Conservation (phyloP, 768 basidiomycete species). For the Amanita rubescens region DNA sequence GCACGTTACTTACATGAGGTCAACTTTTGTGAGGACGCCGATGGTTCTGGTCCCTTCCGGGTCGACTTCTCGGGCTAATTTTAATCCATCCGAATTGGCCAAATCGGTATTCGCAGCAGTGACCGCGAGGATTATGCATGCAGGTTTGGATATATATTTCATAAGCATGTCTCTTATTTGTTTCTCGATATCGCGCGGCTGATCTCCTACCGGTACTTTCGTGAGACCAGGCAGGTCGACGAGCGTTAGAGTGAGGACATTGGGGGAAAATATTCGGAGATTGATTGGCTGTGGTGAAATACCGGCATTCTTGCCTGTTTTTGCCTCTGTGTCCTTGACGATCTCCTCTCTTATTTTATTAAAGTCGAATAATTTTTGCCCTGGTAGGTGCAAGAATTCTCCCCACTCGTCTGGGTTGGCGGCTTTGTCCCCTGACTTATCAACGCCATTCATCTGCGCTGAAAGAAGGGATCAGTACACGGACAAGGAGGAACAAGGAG, state of each 20-base stretch:
- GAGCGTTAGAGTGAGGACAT: slow-evolving; percentile 93
- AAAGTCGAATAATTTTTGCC: slow-evolving; percentile 98
- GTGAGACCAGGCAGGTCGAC: slow-evolving; percentile 97
- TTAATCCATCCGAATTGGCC: slow-evolving; percentile 97
- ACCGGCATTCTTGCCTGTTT: slow-evolving; percentile 97
- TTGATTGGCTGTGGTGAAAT: slow-evolving; percentile 98
- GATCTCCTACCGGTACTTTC: slow-evolving; percentile 92
- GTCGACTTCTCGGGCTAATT: slow-evolving; percentile 94
- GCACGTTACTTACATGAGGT: slow-evolving; percentile 71
- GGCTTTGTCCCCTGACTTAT: slow-evolving; percentile 53
- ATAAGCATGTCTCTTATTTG: slow-evolving; percentile 96
- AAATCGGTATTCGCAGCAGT: slow-evolving; percentile 94
- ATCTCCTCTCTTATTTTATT: slow-evolving; percentile 96
- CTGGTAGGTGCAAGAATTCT: slow-evolving; percentile 94
- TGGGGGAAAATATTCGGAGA: slow-evolving; percentile 93
- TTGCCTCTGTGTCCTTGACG: slow-evolving; percentile 92
- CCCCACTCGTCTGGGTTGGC: slow-evolving; percentile 98
- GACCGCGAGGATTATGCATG: slow-evolving; percentile 94
- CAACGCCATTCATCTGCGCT: slow-evolving; percentile 39
- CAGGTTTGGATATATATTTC: slow-evolving; percentile 92
- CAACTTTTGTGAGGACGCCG: slow-evolving; percentile 97
- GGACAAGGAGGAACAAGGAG: neutral
- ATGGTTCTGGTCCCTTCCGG: slow-evolving; percentile 96
- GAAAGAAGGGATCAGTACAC: slow-evolving; percentile 18
- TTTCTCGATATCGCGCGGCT: slow-evolving; percentile 94